Conservation (phyloP, 139 green algal species). For the Chlamydomonas asymmetrica region DNA sequence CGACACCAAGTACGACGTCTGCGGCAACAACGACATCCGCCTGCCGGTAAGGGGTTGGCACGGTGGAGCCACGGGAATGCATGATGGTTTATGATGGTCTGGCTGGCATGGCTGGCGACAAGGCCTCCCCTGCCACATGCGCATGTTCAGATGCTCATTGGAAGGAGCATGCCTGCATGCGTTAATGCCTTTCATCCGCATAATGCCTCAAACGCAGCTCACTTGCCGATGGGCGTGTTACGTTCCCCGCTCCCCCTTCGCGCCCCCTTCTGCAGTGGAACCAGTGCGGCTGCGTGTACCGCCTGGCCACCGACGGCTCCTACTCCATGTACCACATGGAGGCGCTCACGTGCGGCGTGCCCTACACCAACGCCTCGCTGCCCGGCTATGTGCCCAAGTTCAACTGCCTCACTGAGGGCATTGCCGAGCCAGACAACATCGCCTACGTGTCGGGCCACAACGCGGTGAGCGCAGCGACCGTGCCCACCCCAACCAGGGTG, state of each 20-base stretch:
- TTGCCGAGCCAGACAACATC: constrained; percentile 46
- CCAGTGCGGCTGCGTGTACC: constrained; percentile 51
- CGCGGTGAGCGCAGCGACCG: constrained; percentile 2
- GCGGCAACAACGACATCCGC: constrained; percentile 39
- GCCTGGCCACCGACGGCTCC: constrained; percentile 21
- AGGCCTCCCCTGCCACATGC: too few relatives aligned
- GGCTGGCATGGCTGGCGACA: too few relatives aligned
- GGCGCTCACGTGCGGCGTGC: constrained; percentile 12
- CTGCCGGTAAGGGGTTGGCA: constrained; percentile 5
- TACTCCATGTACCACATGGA: constrained; percentile 15
- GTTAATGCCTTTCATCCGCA: background rate
- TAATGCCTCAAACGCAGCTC: background rate
- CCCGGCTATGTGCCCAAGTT: constrained; percentile 2
- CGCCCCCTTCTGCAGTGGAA: constrained; percentile 20
- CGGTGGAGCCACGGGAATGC: too few relatives aligned
- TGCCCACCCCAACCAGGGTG: too few relatives aligned
- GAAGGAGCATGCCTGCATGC: background rate
- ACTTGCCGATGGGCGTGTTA: background rate
- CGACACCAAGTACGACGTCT: constrained; percentile 22
- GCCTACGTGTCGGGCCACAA: constrained; percentile 33
- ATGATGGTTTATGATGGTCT: too few relatives aligned
- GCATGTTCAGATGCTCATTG: too few relatives aligned
- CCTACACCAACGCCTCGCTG: background rate
- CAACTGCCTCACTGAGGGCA: constrained; percentile 25
- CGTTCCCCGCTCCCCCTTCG: background rate